A percentile compares a stretch with the other conserved stretches of the same genome.
Conservation (phyloP, 768 basidiomycete genomes). For the Serpula lacrymans region DNA sequence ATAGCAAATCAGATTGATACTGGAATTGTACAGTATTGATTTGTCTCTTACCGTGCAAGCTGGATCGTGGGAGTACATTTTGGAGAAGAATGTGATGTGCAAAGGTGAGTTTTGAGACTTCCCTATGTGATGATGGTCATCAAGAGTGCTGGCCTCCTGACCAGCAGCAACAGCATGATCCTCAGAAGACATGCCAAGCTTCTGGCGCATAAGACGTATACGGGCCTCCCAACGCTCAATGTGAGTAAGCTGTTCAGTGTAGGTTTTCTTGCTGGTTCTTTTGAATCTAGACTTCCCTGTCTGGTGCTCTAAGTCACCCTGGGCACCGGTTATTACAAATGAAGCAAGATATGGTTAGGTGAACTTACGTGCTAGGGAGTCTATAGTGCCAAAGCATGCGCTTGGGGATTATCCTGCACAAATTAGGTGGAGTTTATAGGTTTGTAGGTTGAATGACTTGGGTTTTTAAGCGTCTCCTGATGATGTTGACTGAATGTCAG, state of each 20-base stretch:
- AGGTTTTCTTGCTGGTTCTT: not conserved
- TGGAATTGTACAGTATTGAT: too few relatives aligned
- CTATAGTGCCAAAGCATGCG: slow-evolving; percentile 30
- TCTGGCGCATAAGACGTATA: slow-evolving; percentile 6
- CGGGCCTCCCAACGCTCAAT: slow-evolving; percentile 4
- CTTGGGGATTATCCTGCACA: slow-evolving; percentile 25
- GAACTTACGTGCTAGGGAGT: slow-evolving; percentile 26
- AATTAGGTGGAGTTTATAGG: slow-evolving; percentile 32
- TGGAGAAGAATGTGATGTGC: slow-evolving; percentile 23
- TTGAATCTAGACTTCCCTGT: slow-evolving; percentile 1
- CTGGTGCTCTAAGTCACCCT: slow-evolving; percentile 12
- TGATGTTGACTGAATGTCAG: not conserved
- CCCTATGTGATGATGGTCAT: slow-evolving; percentile 3
- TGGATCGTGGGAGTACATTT: slow-evolving; percentile 21
- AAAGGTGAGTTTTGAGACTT: slow-evolving; percentile 6
- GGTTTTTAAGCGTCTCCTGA: not conserved
- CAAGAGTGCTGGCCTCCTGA: not conserved
- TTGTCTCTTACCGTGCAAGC: slow-evolving; percentile 16
- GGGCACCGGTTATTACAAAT: not conserved
- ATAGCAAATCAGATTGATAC: too few relatives aligned
- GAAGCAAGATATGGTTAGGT: slow-evolving; percentile 8
- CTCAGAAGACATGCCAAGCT: slow-evolving; percentile 13
- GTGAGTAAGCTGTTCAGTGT: slow-evolving; percentile 1
- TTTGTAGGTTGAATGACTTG: slow-evolving; percentile 12
- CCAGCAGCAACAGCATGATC: too few relatives aligned